A percentile compares a stretch with the other conserved stretches of the same genome.
These are phyloP conservation scores for Annulohypoxylon truncatum DNA, from an alignment of 2,329 filamentous ascomycete genomes.

Conservation along the genomic window DNA sequence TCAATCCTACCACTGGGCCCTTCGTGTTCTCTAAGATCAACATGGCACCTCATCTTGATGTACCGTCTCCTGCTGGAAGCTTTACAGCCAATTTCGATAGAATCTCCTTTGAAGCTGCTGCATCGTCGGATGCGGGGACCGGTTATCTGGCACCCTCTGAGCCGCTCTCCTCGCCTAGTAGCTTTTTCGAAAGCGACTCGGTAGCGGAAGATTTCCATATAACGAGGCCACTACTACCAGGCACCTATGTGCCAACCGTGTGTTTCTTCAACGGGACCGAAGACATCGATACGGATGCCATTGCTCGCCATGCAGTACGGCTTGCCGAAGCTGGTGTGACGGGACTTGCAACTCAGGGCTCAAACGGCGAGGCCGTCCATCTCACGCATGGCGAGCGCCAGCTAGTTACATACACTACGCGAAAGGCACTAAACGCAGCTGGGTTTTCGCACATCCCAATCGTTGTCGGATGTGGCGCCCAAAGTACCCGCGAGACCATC, in stretches of 20 bases:
- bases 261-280: slow-evolving; percentile 78
- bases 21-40: background rate
- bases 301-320: slow-evolving; percentile 71
- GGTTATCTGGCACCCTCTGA: slow-evolving; percentile 34
- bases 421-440: slow-evolving; percentile 73
- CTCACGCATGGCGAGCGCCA: slow-evolving; percentile 77
- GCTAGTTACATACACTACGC: slow-evolving; percentile 75
- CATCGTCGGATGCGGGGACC: slow-evolving; percentile 18
- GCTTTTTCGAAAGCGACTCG: slow-evolving; percentile 48
- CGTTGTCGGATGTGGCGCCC: slow-evolving; percentile 80
- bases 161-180: slow-evolving; percentile 40
- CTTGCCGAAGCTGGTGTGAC: slow-evolving; percentile 80
- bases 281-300: slow-evolving; percentile 72
- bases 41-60: slow-evolving; percentile 55
- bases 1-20: background rate
- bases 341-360: slow-evolving; percentile 81
- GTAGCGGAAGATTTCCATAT: slow-evolving; percentile 45
- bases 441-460: slow-evolving; percentile 75
- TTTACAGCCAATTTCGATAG: slow-evolving; percentile 48
- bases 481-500: slow-evolving; percentile 79
- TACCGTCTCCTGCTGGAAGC: slow-evolving; percentile 51
- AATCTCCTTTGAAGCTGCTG: slow-evolving; percentile 45
- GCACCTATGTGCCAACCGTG: slow-evolving; percentile 79
- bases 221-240: slow-evolving; percentile 57
- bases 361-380: slow-evolving; percentile 86